These are phyloP conservation scores for Pouteria glomerata DNA, from an alignment of 148 eudicot species.

Conservation along the genomic window DNA sequence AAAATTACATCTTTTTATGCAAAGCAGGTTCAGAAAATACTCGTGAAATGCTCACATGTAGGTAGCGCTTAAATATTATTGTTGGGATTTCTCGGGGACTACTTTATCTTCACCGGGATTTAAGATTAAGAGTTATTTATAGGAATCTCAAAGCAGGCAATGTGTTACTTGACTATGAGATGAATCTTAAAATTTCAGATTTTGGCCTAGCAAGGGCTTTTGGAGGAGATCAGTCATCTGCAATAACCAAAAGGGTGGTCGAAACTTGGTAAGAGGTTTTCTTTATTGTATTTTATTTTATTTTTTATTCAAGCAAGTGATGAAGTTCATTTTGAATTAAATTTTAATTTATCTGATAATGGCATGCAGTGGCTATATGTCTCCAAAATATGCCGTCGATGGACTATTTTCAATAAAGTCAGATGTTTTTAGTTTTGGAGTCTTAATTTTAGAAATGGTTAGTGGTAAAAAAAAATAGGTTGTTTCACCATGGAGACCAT, in stretches of 20 bases:
- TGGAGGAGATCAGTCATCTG: neutral
- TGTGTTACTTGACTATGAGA: neutral
- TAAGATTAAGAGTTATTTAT: neutral
- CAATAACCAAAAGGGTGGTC: neutral
- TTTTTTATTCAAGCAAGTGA: neutral
- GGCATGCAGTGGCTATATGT: neutral
- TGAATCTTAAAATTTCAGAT: neutral
- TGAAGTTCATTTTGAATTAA: neutral
- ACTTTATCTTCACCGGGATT: too few species aligned
- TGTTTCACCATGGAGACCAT: neutral
- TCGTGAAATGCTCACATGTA: too few species aligned
- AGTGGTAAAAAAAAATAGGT: neutral
- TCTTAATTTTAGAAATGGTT: neutral
- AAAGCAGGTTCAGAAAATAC: too few species aligned
- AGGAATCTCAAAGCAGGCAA: neutral
- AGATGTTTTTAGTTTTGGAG: neutral
- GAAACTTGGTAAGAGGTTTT: neutral
- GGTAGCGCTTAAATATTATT: too few species aligned
- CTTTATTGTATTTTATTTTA: too few species aligned
- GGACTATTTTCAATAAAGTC: neutral
- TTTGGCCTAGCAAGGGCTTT: neutral
- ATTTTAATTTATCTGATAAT: too few species aligned
- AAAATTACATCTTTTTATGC: too few species aligned
- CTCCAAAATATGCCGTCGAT: neutral
- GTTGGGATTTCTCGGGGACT: too few species aligned